Evolutionary conservation across 352 stramenopile species (phyloP), one percentile per base, ranked within the genome.

Genomic region (Phytophthora colocasiae): DNA sequence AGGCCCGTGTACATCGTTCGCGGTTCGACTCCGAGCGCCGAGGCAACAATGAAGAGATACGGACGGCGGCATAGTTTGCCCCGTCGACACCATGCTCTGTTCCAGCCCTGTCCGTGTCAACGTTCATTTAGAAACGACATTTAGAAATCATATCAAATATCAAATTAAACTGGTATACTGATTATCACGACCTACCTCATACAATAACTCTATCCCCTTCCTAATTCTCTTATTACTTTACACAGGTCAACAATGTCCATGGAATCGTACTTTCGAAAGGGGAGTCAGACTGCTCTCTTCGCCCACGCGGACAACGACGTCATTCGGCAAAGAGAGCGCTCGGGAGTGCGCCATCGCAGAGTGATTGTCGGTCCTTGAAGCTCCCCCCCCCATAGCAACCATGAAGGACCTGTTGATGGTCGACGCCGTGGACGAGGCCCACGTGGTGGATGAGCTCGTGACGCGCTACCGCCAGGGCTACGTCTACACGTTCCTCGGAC

Each of bases 401-500:
- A 82, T 79, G 71, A 82, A 82, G 63, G 86, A 96, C 78, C 69
- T 96, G 60, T 71, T 96, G 48, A 89, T 94, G 75, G 73, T 96
- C 12, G 83, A 93, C 50, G 66, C 70, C 52, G 85, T 92, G 57
- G 82, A 91, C 69, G 87, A 93, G 73, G 72, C 69, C 58, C 81
- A 91, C 59, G 80, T 94, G 26, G 81, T 92, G 46, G 72, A 92
- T 62, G 81, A 94, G 66, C 75, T 97, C 38, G 71, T 92, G 27
- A 72, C 63, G 73, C 86, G 90, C 61, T 96, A 95, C 73, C 74
- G 73, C 49, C 84, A 90, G 50, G 75, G 88, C 63, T 80, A 95
- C 67, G 88, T 96, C 44, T 97, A 97, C 81, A 97, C 81, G 74
- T 97, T 96, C 80, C 90, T 97, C n/a, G 91, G 91, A 0, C 86